These are phyloP conservation scores for Coemansia reversa DNA, from an alignment of 192 early-diverging fungal species.

Conservation along the genomic window DNA sequence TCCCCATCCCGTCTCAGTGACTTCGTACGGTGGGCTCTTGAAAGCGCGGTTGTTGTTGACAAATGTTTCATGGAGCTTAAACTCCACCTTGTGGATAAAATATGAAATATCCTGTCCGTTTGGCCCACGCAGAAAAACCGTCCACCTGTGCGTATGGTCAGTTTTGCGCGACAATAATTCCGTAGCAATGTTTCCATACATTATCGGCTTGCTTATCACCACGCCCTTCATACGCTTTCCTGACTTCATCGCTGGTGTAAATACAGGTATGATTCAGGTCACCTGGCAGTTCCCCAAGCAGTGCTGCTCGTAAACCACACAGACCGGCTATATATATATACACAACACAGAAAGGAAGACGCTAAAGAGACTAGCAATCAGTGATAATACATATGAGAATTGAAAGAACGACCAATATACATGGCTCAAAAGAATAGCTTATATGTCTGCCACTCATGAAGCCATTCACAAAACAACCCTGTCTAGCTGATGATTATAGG, in stretches of 20 bases:
- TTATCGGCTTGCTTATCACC: conserved; percentile 71
- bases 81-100: conserved; percentile 85
- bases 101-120: conserved; percentile 85
- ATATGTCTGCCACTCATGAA: too few relatives aligned
- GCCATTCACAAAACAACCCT: too few relatives aligned
- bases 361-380: too few relatives aligned
- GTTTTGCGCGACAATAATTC: conserved; percentile 68
- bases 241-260: conserved; percentile 28
- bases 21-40: conserved; percentile 79
- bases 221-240: conserved; percentile 61
- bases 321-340: too few relatives aligned
- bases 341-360: too few relatives aligned
- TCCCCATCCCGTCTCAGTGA: conserved; percentile 98
- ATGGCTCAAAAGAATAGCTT: too few relatives aligned
- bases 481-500: too few relatives aligned
- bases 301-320: not conserved
- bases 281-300: not conserved
- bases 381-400: too few relatives aligned
- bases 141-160: conserved; percentile 96
- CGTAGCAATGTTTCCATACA: conserved; percentile 83
- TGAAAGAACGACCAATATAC: too few relatives aligned
- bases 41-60: conserved; percentile 62
- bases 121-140: conserved; percentile 79
- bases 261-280: not conserved
- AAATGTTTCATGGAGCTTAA: conserved; percentile 97